These are phyloP conservation scores for Myriangium duriaei DNA, from an alignment of 2,329 filamentous ascomycete species.

Conservation along the genomic window DNA sequence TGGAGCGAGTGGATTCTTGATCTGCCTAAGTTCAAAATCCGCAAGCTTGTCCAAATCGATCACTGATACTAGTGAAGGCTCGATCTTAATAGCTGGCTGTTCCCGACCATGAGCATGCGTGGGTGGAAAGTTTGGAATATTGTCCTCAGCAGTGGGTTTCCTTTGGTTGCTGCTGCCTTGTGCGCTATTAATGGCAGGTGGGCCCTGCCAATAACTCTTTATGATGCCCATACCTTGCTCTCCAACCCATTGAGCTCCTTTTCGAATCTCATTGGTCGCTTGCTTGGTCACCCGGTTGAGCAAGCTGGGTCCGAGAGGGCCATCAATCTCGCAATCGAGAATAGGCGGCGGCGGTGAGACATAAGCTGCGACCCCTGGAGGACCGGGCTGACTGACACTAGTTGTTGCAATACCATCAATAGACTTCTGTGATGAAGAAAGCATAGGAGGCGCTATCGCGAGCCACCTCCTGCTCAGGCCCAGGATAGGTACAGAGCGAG, in stretches of 20 bases:
- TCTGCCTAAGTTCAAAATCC: conserved; percentile 33
- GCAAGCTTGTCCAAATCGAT: conserved; percentile 54
- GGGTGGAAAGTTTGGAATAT: conserved; percentile 46
- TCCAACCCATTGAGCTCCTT: conserved; percentile 61
- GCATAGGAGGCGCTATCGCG: conserved; percentile 56
- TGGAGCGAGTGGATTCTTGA: conserved; percentile 43
- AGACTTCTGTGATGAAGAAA: conserved; percentile 57
- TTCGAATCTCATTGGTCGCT: conserved; percentile 64
- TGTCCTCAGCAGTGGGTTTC: conserved; percentile 2
- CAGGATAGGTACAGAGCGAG: conserved; percentile 41
- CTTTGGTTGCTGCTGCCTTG: conserved; percentile 17
- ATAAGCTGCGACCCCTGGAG: conserved; percentile 43
- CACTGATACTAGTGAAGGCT: conserved; percentile 63
- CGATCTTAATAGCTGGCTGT: conserved; percentile 39
- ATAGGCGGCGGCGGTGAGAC: conserved; percentile 58
- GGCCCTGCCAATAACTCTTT: conserved; percentile 63
- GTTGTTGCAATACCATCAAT: conserved; percentile 53
- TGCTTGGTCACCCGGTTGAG: conserved; percentile 66
- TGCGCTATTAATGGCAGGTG: conserved; percentile 3
- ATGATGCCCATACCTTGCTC: conserved; percentile 66
- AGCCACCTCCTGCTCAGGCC: conserved; percentile 63
- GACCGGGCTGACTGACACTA: conserved; percentile 38
- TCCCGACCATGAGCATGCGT: conserved; percentile 56
- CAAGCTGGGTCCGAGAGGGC: conserved; percentile 33
- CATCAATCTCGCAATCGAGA: conserved; percentile 55